Evolutionary conservation across 768 basidiomycete species (phyloP), one percentile per base, ranked within the genome.

Genomic region (Suillus discolor): DNA sequence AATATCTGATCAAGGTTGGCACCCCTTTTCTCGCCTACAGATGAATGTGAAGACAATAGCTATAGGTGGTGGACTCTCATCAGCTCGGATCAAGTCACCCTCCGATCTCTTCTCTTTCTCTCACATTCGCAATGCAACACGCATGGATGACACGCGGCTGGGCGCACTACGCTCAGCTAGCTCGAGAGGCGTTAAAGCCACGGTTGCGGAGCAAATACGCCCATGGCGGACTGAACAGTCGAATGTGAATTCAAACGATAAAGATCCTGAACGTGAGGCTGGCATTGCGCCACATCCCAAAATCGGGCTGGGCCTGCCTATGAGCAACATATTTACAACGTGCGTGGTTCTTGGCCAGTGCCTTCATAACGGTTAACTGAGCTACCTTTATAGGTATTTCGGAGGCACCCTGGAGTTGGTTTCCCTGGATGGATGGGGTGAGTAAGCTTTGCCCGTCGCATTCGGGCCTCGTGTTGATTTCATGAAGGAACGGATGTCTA

Each of bases 31-130:
- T 41, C 4, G 47, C 64, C 31, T 53, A 25, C 38, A 38, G 61
- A 12, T 66, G 62, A 60, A 71, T 65, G 69, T 68, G 47, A 60
- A 16, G 34, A 65, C 51, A 45, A 57, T 55, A 53, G 54, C 69
- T 61, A 5, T 73, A 91, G 94, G 93, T 44, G 92, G 93, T 4
- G 93, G 94, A 1, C 82, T 96, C 9, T 73, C 79, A 53, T 82
- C 79, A 23, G 72, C 83, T 8, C 78, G 84, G 63, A 83, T 92
- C 60, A 82, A 81, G 65, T 82, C 82, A 1, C 88, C 93, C 0
- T 85, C 89, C 23, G 94, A 95, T 73, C 81, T 96, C 6, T 94
- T 94, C 77, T 96, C 94, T 4, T 96, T 96, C 79, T 95, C 93
- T 4, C 94, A 96, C 75, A 74, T 90, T 34, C 86, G 93, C 12